These are phyloP conservation scores for Ophiostoma sp. DNA, from an alignment of 2,329 filamentous ascomycete genomes.

Conservation along the genomic window DNA sequence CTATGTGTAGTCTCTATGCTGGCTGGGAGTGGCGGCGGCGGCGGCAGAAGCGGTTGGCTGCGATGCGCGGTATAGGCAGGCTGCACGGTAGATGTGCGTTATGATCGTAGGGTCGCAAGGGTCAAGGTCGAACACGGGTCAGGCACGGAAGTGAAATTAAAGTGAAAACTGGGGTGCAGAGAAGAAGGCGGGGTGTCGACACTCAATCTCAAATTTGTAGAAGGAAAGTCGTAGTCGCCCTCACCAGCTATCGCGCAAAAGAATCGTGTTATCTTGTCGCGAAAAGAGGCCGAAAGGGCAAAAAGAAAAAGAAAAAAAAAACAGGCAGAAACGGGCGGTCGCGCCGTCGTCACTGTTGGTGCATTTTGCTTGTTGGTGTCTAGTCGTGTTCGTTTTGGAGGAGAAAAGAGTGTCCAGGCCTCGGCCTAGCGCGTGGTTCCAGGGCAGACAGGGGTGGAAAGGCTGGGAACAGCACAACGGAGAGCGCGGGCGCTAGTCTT, in stretches of 20 bases:
- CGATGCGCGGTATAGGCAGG: not conserved
- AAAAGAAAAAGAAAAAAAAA: not conserved
- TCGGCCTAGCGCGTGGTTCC: not conserved
- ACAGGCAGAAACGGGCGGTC: conserved; percentile 21
- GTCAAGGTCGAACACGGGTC: not conserved
- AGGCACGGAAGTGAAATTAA: not conserved
- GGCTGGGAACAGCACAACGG: not conserved
- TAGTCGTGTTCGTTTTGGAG: too few relatives aligned
- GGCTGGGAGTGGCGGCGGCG: conserved; percentile 13
- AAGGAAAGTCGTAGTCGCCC: too few relatives aligned
- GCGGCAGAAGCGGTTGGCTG: conserved; percentile 10
- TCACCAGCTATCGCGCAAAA: not conserved
- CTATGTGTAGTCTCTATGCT: not conserved
- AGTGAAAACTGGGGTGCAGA: conserved; percentile 14
- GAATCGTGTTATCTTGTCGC: conserved; percentile 13
- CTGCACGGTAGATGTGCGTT: not conserved
- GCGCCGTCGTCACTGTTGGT: not conserved
- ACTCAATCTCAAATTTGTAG: too few relatives aligned
- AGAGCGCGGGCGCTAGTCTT: conserved; percentile 1
- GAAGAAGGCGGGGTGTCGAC: not conserved
- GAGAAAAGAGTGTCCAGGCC: not conserved
- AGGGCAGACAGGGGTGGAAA: conserved; percentile 6
- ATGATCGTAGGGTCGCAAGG: not conserved
- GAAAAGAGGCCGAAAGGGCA: not conserved
- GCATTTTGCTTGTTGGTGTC: not conserved